Evolutionary conservation across 2,329 filamentous ascomycete genomes (phyloP).

Genomic region (Sporothrix dimorphospora): DNA sequence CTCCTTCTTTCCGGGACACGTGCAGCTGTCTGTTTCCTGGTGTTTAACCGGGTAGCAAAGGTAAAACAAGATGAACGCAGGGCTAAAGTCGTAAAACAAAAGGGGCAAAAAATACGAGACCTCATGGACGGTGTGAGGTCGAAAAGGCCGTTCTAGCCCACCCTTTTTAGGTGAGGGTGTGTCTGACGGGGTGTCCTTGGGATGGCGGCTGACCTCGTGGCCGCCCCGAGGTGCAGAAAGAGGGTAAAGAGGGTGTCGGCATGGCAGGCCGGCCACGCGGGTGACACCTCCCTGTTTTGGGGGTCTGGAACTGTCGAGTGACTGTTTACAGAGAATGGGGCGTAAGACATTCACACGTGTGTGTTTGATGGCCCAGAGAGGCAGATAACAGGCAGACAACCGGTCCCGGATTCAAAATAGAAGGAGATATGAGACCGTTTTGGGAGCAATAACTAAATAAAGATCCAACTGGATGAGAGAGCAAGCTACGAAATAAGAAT

Average conservation of each 20-base stretch:
- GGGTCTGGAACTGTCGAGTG: not conserved
- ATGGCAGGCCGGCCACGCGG: not conserved
- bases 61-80: not conserved
- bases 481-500: too few species aligned
- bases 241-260: not conserved
- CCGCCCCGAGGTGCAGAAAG: not conserved
- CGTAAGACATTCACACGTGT: not conserved
- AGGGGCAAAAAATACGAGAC: too few species aligned
- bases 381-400: not conserved
- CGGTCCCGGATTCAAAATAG: not conserved
- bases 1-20: not conserved
- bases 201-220: not conserved
- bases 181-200: not conserved
- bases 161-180: not conserved
- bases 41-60: constrained; percentile 1
- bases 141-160: not conserved
- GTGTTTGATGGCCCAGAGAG: constrained; percentile 5
- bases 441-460: not conserved
- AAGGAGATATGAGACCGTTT: not conserved
- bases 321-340: not conserved
- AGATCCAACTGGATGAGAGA: not conserved
- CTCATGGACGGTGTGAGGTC: too few species aligned
- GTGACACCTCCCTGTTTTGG: not conserved
- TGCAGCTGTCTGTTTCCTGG: not conserved
- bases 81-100: not conserved